A percentile compares a stretch with the other conserved stretches of the same genome.
Evolutionary conservation across 2,329 filamentous ascomycete genomes (phyloP).

Genomic region (Corynespora cassiicola): DNA sequence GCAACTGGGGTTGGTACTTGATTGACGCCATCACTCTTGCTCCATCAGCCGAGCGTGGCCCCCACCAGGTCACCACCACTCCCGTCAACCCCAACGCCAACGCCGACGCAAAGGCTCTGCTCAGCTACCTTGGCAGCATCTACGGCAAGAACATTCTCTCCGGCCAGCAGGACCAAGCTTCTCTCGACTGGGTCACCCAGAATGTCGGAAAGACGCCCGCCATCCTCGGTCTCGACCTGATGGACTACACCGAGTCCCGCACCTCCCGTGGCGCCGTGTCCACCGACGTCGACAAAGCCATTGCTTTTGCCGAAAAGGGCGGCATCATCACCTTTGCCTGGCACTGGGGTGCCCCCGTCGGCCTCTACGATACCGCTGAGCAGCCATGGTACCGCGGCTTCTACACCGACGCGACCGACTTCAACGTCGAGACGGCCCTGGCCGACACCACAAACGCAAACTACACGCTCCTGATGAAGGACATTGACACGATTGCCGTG

Average conservation of each 20-base stretch:
- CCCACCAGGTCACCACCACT: conserved; percentile 48
- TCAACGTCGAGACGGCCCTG: conserved; percentile 54
- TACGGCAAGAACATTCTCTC: conserved; percentile 58
- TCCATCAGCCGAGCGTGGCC: conserved; percentile 43
- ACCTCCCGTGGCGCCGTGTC: conserved; percentile 51
- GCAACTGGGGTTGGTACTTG: conserved; percentile 58
- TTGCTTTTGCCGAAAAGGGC: conserved; percentile 50
- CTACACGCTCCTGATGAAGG: conserved; percentile 55
- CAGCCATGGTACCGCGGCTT: conserved; percentile 59
- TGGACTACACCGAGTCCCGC: conserved; percentile 58
- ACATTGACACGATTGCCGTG: conserved; percentile 57
- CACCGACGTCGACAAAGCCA: conserved; percentile 55
- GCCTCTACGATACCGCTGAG: conserved; percentile 55
- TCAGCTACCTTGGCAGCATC: conserved; percentile 52
- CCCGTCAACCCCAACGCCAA: conserved; percentile 50
- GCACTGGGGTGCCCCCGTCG: conserved; percentile 58
- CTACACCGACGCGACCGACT: conserved; percentile 58
- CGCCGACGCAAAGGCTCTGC: conserved; percentile 46
- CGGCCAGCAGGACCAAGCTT: conserved; percentile 55
- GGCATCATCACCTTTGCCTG: conserved; percentile 57
- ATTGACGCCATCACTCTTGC: conserved; percentile 53
- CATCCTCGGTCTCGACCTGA: conserved; percentile 55
- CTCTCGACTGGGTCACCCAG: conserved; percentile 51
- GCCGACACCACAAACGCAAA: conserved; percentile 52
- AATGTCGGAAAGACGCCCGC: conserved; percentile 58